Evolutionary conservation across 495 filamentous ascomycete species (phyloP), one percentile per base, ranked within the genome.

Genomic region (Penicillium robsamsonii): DNA sequence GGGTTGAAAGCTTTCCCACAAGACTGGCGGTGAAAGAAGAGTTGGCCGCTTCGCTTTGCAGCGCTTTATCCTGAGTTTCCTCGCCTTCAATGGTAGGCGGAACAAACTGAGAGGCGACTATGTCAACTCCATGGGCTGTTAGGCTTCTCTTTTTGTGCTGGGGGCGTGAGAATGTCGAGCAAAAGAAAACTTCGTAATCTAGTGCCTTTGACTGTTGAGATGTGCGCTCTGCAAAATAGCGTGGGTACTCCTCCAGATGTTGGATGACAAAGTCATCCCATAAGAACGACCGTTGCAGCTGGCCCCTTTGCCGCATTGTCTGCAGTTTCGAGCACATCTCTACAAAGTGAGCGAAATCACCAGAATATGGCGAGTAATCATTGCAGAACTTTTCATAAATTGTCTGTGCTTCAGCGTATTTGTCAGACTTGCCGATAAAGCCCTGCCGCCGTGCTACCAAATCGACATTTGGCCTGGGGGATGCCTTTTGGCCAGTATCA

Each of bases 261-360:
- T 70, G 67, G 27, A 79, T 77, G 50, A 91, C 75, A 60, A 88
- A 88, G 54, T 91, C 87, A 64, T 91, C 88, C 68, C 83, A 90
- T 0, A 87, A 56, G 38, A 74, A 82, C 22, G 75, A 76, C 33
- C 76, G 71, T 22, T 75, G 55, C 25, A 85, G 53, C 17, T 68
- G 37, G 7, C 68, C 76, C 11, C 64, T 53, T 22, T 68, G 62
- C 13, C 74, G 63, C 18, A 87, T 72, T 22, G 70, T 64, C 24
- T 79, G 70, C 10, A 91, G 70, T 50, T 79, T 82, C 10, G 74
- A 68, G 51, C 86, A 82, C 1, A 81, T 71, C 13, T 75, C 68
- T 1, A 79, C 60, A 47, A 90, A 90, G 55, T 82, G 75, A 0
- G 48, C 54, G 10, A 79, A 70, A 18, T 71, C 79, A 4, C 84